Base-by-base conservation (phyloP, 495 filamentous ascomycete genomes). In the Talaromyces liani region DNA sequence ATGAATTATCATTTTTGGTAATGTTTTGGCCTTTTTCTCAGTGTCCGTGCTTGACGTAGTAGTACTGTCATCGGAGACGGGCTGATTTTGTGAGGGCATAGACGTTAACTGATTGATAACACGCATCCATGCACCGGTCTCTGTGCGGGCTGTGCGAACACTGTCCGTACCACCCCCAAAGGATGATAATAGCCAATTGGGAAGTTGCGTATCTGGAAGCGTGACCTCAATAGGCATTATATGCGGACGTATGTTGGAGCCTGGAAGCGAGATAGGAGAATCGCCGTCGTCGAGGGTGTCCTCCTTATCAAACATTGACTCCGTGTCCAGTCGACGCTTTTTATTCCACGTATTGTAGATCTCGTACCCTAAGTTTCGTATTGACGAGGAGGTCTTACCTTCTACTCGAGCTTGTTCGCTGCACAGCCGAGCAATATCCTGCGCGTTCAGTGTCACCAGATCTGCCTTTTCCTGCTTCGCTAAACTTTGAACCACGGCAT, bases 341-440 rank as follows among this genome's bases (percentile, higher is more conserved):
- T 54, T 62, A 22, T 49, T 49, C 45, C 41, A 49, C 5, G 61
- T 65, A 9, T 70, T 70, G 51, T 84, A 77, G n/a, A 81, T 82
- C 58, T 86, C 84, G 61, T 92, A 93, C 7, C 87, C 87, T n/a
- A 93, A 75, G 39, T 85, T 84, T 31, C 87, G 73, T 53, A 73
- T 80, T 31, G 70, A 68, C 63, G 65, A 75, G 29, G 65, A 77
- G 49, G 68, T 73, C 60, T 66, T 80, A 12, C 63, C 71, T 57
- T 77, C 73, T 12, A 75, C 71, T 25, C 77, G 67, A 56, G 95
- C 91, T 41, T 88, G 91, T 66, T 87, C 82, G 31, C 86, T 89
- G 47, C 89, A 83, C 47, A 98, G 77, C 62, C 92, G 80, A 14
- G 91, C 89, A 65, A 98, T 80, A 71, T 92, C 90, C 65, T 89